Evolutionary conservation across 2,329 filamentous ascomycete genomes (phyloP).

Genomic region (Diaporthe ilicicola): DNA sequence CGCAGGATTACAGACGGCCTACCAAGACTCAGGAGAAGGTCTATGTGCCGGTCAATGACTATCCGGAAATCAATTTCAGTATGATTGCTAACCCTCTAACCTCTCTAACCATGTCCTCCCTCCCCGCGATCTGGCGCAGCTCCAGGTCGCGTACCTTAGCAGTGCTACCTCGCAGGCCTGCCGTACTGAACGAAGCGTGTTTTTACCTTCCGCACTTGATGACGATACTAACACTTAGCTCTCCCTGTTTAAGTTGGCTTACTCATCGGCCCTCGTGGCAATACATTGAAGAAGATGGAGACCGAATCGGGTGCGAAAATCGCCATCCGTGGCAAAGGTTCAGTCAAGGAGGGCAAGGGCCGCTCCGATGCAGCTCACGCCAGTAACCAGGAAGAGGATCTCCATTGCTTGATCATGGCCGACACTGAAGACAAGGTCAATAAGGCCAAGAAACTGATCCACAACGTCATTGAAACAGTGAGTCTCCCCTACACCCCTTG

Average conservation of each 20-base stretch:
- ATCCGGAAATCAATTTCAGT: constrained; percentile 99
- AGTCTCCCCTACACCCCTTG: constrained; percentile 47
- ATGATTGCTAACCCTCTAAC: constrained; percentile 99
- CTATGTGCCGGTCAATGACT: constrained; percentile 99
- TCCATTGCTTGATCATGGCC: constrained; percentile 99
- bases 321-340: constrained; percentile 98
- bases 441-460: constrained; percentile 97
- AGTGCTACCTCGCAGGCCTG: constrained; percentile 42
- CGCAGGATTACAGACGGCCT: constrained; percentile 96
- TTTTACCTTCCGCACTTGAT: constrained; percentile 47
- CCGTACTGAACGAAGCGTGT: constrained; percentile 47
- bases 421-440: constrained; percentile 99
- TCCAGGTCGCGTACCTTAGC: constrained; percentile 42
- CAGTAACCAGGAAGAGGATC: constrained; percentile 99
- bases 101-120: constrained; percentile 68
- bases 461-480: constrained; percentile 98
- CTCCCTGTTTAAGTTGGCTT: constrained; percentile 94
- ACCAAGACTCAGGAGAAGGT: constrained; percentile 99
- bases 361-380: constrained; percentile 98
- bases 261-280: constrained; percentile 99
- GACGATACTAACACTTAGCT: constrained; percentile 90
- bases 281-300: constrained; percentile 99
- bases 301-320: constrained; percentile 97
- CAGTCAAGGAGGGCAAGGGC: constrained; percentile 99
- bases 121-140: constrained; percentile 57